Conservation (phyloP, 2,329 filamentous ascomycete genomes). For the Xylaria sp. region DNA sequence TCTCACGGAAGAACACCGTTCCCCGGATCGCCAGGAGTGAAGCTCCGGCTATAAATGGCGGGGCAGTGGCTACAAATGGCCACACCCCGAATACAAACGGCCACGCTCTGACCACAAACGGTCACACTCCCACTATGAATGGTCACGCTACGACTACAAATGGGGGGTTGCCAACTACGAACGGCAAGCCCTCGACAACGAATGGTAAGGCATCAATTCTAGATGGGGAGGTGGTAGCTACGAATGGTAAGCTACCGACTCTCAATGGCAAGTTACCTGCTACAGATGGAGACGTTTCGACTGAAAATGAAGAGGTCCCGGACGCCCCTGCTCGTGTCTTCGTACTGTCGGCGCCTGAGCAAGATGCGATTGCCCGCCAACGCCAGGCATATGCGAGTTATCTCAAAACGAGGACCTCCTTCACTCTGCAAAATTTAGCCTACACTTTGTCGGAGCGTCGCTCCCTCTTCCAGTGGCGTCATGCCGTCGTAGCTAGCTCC, state of each 20-base stretch:
- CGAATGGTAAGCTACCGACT: too few species aligned
- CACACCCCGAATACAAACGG: too few species aligned
- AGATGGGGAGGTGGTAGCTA: too few species aligned
- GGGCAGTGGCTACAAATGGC: too few species aligned
- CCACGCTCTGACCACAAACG: too few species aligned
- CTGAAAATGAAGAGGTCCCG: slow-evolving; percentile 5
- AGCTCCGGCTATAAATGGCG: slow-evolving; percentile 29
- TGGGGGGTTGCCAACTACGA: too few species aligned
- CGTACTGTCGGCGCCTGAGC: slow-evolving; percentile 14
- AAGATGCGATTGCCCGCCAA: slow-evolving; percentile 27
- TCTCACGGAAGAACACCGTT: neutral
- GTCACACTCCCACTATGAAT: too few species aligned
- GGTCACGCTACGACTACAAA: too few species aligned
- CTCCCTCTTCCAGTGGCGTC: slow-evolving; percentile 15
- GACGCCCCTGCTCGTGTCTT: slow-evolving; percentile 16
- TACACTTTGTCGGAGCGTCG: slow-evolving; percentile 22
- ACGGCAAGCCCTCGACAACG: too few species aligned
- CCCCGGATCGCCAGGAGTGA: slow-evolving; percentile 2
- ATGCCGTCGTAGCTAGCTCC: slow-evolving; percentile 3
- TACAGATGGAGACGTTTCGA: slow-evolving; percentile 25
- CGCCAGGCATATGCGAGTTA: slow-evolving; percentile 11
- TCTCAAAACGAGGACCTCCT: slow-evolving; percentile 9
- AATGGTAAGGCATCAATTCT: too few species aligned
- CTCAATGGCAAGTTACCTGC: too few species aligned
- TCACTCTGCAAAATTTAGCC: slow-evolving; percentile 8